Percentiles rank a stretch among this genome's conserved stretches.
These are phyloP conservation scores for Sporobolomyces pararoseus DNA, from an alignment of 768 basidiomycete species.

Conservation along the genomic window DNA sequence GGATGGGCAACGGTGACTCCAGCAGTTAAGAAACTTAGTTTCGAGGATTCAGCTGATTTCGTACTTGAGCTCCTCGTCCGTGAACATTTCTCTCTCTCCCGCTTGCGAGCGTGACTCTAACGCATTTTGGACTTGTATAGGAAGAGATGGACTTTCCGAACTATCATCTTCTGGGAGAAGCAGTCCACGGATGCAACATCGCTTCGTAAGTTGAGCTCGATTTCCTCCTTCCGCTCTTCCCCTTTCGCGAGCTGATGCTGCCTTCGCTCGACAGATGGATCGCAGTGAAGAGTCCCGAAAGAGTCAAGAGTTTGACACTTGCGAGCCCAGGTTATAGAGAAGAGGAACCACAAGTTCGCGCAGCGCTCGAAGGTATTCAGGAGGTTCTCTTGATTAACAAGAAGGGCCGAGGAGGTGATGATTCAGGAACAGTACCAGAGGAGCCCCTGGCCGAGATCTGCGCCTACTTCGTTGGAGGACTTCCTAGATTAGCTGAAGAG, in stretches of 20 bases:
- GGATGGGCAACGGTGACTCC: conserved; percentile 9
- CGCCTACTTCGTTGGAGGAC: conserved; percentile 10
- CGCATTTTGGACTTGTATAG: too few relatives aligned
- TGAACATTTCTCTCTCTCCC: background rate
- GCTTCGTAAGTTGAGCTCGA: conserved; percentile 8
- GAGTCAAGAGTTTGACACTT: background rate
- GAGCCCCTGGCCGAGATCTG: conserved; percentile 9
- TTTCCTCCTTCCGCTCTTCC: too few relatives aligned
- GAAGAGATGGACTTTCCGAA: conserved; percentile 9
- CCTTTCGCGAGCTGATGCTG: too few relatives aligned
- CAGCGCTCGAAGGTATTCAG: background rate
- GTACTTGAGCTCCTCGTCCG: background rate
- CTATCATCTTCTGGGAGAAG: conserved; percentile 19
- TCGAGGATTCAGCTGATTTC: conserved; percentile 23
- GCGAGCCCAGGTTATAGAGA: conserved; percentile 14
- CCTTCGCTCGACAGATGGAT: conserved; percentile 9
- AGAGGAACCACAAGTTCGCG: conserved; percentile 1
- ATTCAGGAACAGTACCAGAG: conserved; percentile 3
- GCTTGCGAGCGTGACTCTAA: too few relatives aligned
- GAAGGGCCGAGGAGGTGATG: conserved; percentile 4
- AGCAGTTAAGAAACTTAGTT: background rate
- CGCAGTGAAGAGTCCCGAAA: background rate
- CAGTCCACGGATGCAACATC: conserved; percentile 15
- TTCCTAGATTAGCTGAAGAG: background rate
- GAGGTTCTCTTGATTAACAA: background rate